These are phyloP conservation scores for Xylaria acuta DNA, from an alignment of 495 filamentous ascomycete genomes.

Conservation along the genomic window DNA sequence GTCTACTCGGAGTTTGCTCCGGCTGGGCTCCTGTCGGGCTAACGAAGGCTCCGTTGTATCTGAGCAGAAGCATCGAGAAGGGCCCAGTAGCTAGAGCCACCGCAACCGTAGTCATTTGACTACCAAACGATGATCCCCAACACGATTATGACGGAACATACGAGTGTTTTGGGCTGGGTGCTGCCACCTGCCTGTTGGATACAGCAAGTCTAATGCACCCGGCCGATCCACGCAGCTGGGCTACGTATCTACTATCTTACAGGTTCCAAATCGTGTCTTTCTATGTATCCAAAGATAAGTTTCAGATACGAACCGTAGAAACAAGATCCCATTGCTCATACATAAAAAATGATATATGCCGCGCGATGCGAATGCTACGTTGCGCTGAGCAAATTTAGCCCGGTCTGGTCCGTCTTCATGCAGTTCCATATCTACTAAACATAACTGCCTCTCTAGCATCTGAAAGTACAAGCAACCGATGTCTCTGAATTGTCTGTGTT, in stretches of 20 bases:
- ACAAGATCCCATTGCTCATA: slow-evolving; percentile 4
- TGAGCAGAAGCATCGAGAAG: slow-evolving; percentile 9
- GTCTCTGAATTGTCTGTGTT: background rate
- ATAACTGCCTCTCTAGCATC: slow-evolving; percentile 19
- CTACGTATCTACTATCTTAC: slow-evolving; percentile 13
- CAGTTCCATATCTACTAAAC: slow-evolving; percentile 14
- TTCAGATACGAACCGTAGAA: slow-evolving; percentile 14
- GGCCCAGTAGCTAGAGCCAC: background rate
- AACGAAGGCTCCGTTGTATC: slow-evolving; percentile 3
- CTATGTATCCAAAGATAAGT: background rate
- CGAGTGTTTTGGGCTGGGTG: slow-evolving; percentile 16
- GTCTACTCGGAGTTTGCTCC: slow-evolving; percentile 2
- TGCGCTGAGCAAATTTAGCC: slow-evolving; percentile 18
- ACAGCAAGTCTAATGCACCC: slow-evolving; percentile 15
- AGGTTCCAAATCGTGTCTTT: slow-evolving; percentile 8
- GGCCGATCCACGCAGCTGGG: slow-evolving; percentile 13
- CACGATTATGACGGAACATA: background rate
- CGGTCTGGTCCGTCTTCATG: slow-evolving; percentile 8
- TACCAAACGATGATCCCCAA: background rate
- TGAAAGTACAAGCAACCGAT: slow-evolving; percentile 11
- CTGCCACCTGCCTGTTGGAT: slow-evolving; percentile 13
- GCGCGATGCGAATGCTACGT: slow-evolving; percentile 29
- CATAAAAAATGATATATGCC: slow-evolving; percentile 21
- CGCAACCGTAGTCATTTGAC: slow-evolving; percentile 13
- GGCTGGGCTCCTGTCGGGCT: background rate